These are phyloP conservation scores for Juglanconis sp. DNA, from an alignment of 2,329 filamentous ascomycete species.

Conservation along the genomic window DNA sequence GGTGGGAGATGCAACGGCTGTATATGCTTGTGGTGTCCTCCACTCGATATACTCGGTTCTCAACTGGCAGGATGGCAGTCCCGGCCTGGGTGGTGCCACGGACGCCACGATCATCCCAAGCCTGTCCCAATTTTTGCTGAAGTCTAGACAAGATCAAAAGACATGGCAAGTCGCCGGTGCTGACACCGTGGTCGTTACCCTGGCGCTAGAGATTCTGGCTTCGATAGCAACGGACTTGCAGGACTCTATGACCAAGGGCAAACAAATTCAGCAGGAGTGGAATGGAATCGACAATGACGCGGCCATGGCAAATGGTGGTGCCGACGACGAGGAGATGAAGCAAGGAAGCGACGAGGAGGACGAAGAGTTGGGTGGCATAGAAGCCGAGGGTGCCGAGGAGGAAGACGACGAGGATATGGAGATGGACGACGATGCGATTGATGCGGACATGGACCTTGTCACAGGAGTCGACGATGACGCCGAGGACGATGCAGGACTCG, in stretches of 20 bases:
- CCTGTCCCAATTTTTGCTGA: conserved; percentile 38
- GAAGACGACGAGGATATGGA: conserved; percentile 26
- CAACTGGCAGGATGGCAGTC: conserved; percentile 50
- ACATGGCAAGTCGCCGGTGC: conserved; percentile 29
- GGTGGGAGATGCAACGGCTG: conserved; percentile 44
- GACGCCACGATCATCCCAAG: conserved; percentile 49
- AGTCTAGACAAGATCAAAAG: conserved; percentile 25
- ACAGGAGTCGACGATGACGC: conserved; percentile 44
- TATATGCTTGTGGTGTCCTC: conserved; percentile 58
- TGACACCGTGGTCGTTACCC: conserved; percentile 45
- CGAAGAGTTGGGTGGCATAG: conserved; percentile 33
- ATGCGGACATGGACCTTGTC: conserved; percentile 64
- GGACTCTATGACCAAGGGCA: conserved; percentile 45
- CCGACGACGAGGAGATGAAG: conserved; percentile 22
- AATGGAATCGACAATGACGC: conserved; percentile 39
- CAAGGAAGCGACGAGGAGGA: conserved; percentile 19
- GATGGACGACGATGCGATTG: conserved; percentile 50
- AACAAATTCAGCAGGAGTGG: conserved; percentile 36
- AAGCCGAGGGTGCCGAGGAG: conserved; percentile 34
- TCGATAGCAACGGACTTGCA: conserved; percentile 61
- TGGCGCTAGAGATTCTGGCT: conserved; percentile 61
- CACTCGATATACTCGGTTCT: conserved; percentile 59
- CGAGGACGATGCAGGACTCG: conserved; percentile 40
- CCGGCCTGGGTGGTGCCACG: conserved; percentile 44
- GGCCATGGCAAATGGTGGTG: conserved; percentile 32